Evolutionary conservation across 768 basidiomycete genomes (phyloP), one percentile per base, ranked within the genome.

Genomic region (Macrolepiota fuliginosa): DNA sequence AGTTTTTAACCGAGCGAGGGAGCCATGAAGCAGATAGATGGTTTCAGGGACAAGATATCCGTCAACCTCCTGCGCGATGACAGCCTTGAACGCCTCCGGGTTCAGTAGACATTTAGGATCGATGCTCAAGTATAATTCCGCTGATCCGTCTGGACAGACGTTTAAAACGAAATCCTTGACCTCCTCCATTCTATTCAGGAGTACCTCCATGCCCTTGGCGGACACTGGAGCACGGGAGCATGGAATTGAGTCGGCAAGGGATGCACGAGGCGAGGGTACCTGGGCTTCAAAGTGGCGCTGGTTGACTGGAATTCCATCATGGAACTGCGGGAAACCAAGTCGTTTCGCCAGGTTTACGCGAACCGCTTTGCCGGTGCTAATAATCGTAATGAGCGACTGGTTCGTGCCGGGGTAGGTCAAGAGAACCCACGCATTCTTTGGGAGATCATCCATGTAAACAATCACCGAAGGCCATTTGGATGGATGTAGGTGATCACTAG

Each of bases 381-480:
- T 32, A 53, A 56, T 22, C 24, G 25, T 29, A 19, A 50, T 17
- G 12, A 50, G 56, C 35, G 56, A 59, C 36, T 19, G 46, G 17
- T 24, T 51, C 29, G 12, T 54, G 32, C 50, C 29, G 4, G 47
- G 17, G 36, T 55, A 52, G 29, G 12, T 12, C 15, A 51, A 39
- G 27, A 24, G n/a, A 29, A 40, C 63, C 42, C 47, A 74, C 75
- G 64, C 71, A 68, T 81, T 81, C 69, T 79, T 81, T 9, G 81
- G 81, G 3, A 82, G 63, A 56, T 77, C 76, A 40, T 76, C 70
- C 76, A 82, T 81, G 65, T 79, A 82, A 15, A 82, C 76, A 36
- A 82, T 63, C 1, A 71, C 74, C 65, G 77, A 81, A 0, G 81
- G 81, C 81, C 81, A 82, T 68, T 81, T 81, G 4, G 78, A 78